Evolutionary conservation across 148 eudicot genomes (phyloP).

Genomic region (Oxyria digyna): DNA sequence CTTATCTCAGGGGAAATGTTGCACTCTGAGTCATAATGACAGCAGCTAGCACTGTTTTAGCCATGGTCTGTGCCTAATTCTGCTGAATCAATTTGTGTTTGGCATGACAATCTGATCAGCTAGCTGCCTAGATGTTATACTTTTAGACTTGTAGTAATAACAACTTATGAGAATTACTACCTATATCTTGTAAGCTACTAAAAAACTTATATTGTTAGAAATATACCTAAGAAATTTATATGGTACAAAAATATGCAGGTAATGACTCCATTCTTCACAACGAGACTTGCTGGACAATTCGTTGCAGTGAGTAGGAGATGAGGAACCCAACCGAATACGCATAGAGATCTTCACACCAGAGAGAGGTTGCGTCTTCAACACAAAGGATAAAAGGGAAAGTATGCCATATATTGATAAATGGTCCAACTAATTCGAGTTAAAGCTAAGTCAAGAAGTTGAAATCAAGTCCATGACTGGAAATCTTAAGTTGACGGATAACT

Average conservation of each 20-base stretch:
- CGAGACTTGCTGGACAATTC: slow-evolving; percentile 42
- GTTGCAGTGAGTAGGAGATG: slow-evolving; percentile 44
- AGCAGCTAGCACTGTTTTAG: slow-evolving; percentile 40
- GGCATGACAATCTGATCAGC: not conserved
- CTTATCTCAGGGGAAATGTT: slow-evolving; percentile 36
- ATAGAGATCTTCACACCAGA: too few relatives aligned
- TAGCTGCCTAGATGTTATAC: not conserved
- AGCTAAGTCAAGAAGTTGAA: too few relatives aligned
- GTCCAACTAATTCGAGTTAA: too few relatives aligned
- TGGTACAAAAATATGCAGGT: slow-evolving; percentile 15
- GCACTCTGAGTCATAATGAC: slow-evolving; percentile 51
- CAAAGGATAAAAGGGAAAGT: too few relatives aligned
- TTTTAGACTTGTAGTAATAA: too few relatives aligned
- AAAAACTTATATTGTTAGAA: not conserved
- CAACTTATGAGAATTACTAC: too few relatives aligned
- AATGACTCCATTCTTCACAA: slow-evolving; percentile 47
- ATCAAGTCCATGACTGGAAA: too few relatives aligned
- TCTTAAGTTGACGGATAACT: too few relatives aligned
- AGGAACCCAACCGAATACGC: too few relatives aligned
- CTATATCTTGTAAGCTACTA: too few relatives aligned
- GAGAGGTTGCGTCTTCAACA: too few relatives aligned
- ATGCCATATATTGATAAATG: too few relatives aligned
- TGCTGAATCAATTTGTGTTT: not conserved
- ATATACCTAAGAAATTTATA: not conserved
- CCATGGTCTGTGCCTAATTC: slow-evolving; percentile 24